These are phyloP conservation scores for Citrullus amarus DNA, from an alignment of 306 rosid genomes.

Conservation along the genomic window DNA sequence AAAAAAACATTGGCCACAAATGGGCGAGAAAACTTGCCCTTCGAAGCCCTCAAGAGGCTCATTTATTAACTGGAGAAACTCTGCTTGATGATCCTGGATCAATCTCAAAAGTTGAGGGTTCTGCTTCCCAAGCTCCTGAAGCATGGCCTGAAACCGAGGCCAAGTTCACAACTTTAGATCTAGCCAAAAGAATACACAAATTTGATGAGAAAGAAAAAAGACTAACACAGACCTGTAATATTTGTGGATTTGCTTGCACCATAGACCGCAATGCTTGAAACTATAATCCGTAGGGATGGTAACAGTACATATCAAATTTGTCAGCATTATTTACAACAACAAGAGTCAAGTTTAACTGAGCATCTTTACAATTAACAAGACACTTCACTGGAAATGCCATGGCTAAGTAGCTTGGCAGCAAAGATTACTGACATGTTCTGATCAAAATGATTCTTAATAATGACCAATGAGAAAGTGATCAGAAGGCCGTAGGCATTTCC, in stretches of 20 bases:
- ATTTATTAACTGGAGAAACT: conserved; percentile 85
- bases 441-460: background rate
- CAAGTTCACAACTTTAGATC: background rate
- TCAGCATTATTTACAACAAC: background rate
- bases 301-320: background rate
- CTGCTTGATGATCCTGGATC: conserved; percentile 79
- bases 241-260: conserved; percentile 7
- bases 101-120: conserved; percentile 76
- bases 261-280: conserved; percentile 8
- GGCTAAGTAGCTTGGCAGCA: background rate
- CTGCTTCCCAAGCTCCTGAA: conserved; percentile 97
- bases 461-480: background rate
- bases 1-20: background rate
- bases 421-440: background rate
- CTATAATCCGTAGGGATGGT: background rate
- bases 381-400: background rate
- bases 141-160: conserved; percentile 58
- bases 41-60: conserved; percentile 87
- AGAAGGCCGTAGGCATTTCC: background rate
- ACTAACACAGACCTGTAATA: background rate
- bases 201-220: background rate
- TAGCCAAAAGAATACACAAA: background rate
- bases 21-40: conserved; percentile 42
- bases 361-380: background rate
- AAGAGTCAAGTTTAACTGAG: background rate